These are phyloP conservation scores for Butyriboletus loyo DNA, from an alignment of 768 basidiomycete species.

Conservation along the genomic window DNA sequence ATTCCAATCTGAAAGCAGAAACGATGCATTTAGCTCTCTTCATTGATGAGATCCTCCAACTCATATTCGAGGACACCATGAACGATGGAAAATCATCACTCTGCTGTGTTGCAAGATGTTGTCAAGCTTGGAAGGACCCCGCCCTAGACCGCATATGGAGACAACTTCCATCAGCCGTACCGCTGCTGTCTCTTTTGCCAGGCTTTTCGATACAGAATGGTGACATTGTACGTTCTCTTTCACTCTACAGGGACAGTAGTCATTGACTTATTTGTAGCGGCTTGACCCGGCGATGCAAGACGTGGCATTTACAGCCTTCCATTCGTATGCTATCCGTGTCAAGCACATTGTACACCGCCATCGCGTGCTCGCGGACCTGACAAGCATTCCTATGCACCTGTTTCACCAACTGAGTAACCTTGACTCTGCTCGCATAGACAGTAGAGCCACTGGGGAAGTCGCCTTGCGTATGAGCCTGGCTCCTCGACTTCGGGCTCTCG, in stretches of 20 bases:
- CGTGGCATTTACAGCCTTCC: slow-evolving; percentile 5
- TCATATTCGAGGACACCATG: slow-evolving; percentile 36
- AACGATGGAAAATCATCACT: slow-evolving; percentile 32
- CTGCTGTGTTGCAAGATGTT: slow-evolving; percentile 38
- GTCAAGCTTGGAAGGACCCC: slow-evolving; percentile 47
- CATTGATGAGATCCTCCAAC: slow-evolving; percentile 49
- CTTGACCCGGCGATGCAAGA: slow-evolving; percentile 4
- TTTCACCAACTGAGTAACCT: slow-evolving; percentile 11
- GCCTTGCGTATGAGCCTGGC: slow-evolving; percentile 31
- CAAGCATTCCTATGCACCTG: slow-evolving; percentile 1
- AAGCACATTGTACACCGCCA: slow-evolving; percentile 23
- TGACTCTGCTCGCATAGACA: slow-evolving; percentile 20
- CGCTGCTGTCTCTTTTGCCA: slow-evolving; percentile 38
- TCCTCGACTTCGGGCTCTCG: slow-evolving; percentile 32
- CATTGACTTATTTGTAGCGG: slow-evolving; percentile 7
- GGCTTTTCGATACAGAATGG: slow-evolving; percentile 9
- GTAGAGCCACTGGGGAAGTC: slow-evolving; percentile 11
- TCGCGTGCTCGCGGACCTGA: slow-evolving; percentile 7
- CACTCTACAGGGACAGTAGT: not conserved
- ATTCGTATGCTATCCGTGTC: slow-evolving; percentile 25
- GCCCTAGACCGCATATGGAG: slow-evolving; percentile 48
- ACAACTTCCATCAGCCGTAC: slow-evolving; percentile 38
- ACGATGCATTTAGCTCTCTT: slow-evolving; percentile 44
- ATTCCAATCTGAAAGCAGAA: not conserved
- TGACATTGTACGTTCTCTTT: slow-evolving; percentile 11